Percentiles rank a stretch among this genome's conserved stretches.
These are phyloP conservation scores for Syncephalastrum monosporum DNA, from an alignment of 371 early-diverging fungal genomes.

Conservation along the genomic window DNA sequence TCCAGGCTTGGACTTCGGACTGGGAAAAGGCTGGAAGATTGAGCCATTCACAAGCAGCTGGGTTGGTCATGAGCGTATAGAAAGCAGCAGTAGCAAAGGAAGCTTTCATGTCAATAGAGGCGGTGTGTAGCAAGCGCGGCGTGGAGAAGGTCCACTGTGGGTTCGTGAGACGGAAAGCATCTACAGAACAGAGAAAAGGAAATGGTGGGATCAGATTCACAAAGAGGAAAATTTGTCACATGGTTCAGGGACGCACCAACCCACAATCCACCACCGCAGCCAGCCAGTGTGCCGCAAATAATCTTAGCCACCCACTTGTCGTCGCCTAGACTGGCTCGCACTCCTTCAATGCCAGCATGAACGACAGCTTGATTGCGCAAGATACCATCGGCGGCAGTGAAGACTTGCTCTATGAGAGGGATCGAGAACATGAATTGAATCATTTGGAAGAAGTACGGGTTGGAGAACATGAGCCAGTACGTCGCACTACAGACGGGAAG, in stretches of 20 bases:
- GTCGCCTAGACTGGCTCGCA: constrained; percentile 39
- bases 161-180: constrained; percentile 43
- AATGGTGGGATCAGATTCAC: background rate
- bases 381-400: constrained; percentile 51
- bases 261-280: constrained; percentile 59
- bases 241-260: constrained; percentile 28
- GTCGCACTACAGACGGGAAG: constrained; percentile 21
- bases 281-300: constrained; percentile 51
- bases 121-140: constrained; percentile 33
- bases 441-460: constrained; percentile 28
- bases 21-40: constrained; percentile 18
- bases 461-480: constrained; percentile 43
- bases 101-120: constrained; percentile 40
- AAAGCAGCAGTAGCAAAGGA: constrained; percentile 36
- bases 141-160: constrained; percentile 47
- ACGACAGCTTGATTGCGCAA: constrained; percentile 47
- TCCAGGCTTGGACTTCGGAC: constrained; percentile 41
- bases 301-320: constrained; percentile 53
- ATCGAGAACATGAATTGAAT: constrained; percentile 32
- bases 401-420: constrained; percentile 43
- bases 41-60: constrained; percentile 24
- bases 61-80: constrained; percentile 30
- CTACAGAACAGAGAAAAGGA: constrained; percentile 14
- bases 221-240: background rate
- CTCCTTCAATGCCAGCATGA: constrained; percentile 53